Conservation (phyloP, 2,329 filamentous ascomycete genomes). For the Colletotrichum nymphaeae region DNA sequence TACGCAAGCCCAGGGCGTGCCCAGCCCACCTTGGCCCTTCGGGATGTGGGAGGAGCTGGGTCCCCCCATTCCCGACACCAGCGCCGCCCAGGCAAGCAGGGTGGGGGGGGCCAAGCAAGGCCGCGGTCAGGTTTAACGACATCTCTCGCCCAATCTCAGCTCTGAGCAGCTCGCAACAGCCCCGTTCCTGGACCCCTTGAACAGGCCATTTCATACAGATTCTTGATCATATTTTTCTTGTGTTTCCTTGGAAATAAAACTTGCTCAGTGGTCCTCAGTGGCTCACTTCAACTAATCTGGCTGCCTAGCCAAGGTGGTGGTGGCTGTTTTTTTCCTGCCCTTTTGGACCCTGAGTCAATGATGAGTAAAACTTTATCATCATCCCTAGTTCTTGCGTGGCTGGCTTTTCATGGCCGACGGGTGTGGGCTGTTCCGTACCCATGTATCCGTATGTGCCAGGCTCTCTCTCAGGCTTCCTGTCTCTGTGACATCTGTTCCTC, state of each 20-base stretch:
- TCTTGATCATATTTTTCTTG: not conserved
- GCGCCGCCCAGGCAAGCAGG: no score
- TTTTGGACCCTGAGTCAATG: not conserved
- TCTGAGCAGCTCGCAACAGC: slow-evolving; percentile 11
- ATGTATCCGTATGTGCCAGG: no score
- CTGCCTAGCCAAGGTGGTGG: no score
- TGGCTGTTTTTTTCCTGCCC: no score
- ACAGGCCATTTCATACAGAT: not conserved
- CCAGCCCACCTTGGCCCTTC: not conserved
- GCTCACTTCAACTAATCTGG: no score
- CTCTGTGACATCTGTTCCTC: no score
- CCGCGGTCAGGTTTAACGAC: not conserved
- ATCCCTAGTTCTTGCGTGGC: no score
- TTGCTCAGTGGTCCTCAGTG: not conserved
- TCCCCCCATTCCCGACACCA: slow-evolving; percentile 8
- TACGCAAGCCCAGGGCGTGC: not conserved
- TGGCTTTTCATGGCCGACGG: no score
- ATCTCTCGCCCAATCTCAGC: not conserved
- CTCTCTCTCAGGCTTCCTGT: no score
- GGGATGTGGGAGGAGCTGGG: slow-evolving; percentile 24
- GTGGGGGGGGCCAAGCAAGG: no score
- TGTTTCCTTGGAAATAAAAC: not conserved
- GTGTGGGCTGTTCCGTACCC: no score
- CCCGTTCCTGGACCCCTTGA: slow-evolving; percentile 6
- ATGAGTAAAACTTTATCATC: not conserved